These are phyloP conservation scores for Panicum virgatum DNA, from an alignment of 202 grass and related monocot species.

Conservation along the genomic window DNA sequence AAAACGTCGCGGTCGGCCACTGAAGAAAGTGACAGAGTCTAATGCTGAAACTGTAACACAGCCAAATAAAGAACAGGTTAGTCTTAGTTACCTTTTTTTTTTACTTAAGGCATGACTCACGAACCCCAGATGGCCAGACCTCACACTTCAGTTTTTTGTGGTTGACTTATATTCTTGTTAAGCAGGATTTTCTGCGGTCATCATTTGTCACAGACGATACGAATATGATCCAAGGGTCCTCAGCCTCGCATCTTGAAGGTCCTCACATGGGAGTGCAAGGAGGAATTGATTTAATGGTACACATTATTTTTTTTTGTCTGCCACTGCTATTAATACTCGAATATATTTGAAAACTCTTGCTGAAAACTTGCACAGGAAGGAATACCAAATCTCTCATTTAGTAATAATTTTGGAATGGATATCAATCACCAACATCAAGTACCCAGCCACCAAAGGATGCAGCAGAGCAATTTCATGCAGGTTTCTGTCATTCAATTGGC, in stretches of 20 bases:
- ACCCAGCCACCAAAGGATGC: constrained; percentile 63
- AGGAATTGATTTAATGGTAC: constrained; percentile 70
- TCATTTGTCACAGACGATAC: constrained; percentile 53
- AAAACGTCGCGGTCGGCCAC: constrained; percentile 64
- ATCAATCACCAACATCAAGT: constrained; percentile 80
- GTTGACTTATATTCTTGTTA: constrained; percentile 27
- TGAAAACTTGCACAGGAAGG: constrained; percentile 67
- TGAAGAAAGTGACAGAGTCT: constrained; percentile 70
- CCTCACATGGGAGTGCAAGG: constrained; percentile 56
- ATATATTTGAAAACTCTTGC: constrained; percentile 26
- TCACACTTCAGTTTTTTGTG: constrained; percentile 25
- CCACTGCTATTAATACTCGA: constrained; percentile 27
- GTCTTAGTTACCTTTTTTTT: constrained; percentile 28
- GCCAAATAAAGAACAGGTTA: constrained; percentile 81
- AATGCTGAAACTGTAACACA: constrained; percentile 50
- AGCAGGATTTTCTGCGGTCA: constrained; percentile 66
- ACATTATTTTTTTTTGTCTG: constrained; percentile 18
- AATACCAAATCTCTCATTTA: constrained; percentile 86
- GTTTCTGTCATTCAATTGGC: constrained; percentile 28
- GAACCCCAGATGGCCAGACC: not conserved
- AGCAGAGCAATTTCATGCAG: constrained; percentile 66
- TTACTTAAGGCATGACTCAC: not conserved
- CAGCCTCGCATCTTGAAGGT: constrained; percentile 60
- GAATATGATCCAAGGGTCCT: constrained; percentile 60
- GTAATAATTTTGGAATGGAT: constrained; percentile 76